Evolutionary conservation across 257 asterid genomes (phyloP).

Genomic region (Solanum ahanhuiri): DNA sequence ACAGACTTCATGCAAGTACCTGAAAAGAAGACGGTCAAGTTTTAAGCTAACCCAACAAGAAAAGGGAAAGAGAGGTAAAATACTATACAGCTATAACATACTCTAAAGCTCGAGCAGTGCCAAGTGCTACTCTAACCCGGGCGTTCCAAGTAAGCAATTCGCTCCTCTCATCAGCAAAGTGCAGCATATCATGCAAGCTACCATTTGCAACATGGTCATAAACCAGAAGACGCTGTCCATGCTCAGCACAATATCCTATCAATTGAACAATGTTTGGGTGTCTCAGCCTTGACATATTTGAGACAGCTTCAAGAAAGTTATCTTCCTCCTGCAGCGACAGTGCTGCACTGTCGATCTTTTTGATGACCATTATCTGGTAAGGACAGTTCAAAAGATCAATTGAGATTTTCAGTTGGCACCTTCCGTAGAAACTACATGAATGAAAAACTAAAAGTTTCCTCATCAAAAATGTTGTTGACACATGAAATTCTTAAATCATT

Average conservation of each 20-base stretch:
- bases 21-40: slow-evolving; percentile 17
- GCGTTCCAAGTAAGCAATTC: slow-evolving; percentile 91
- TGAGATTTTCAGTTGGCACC: neutral
- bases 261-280: slow-evolving; percentile 86
- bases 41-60: neutral
- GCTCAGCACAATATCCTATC: slow-evolving; percentile 86
- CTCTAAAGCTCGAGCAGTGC: slow-evolving; percentile 99
- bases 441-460: neutral
- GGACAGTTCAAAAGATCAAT: neutral
- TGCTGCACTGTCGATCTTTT: slow-evolving; percentile 82
- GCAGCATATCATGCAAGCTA: slow-evolving; percentile 93
- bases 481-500: neutral
- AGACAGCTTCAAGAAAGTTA: slow-evolving; percentile 73
- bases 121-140: slow-evolving; percentile 94
- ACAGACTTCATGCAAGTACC: slow-evolving; percentile 99
- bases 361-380: slow-evolving; percentile 68
- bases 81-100: slow-evolving; percentile 23
- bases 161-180: slow-evolving; percentile 86
- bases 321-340: slow-evolving; percentile 92
- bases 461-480: neutral
- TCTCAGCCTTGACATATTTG: slow-evolving; percentile 85
- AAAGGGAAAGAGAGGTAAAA: neutral
- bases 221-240: slow-evolving; percentile 88
- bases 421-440: neutral
- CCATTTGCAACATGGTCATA: slow-evolving; percentile 68